Percentiles rank a stretch among this genome's conserved stretches.
phyloP scores from a whole-genome alignment of 129 eudicot genomes.

The Flaveria bidentis region DNA sequence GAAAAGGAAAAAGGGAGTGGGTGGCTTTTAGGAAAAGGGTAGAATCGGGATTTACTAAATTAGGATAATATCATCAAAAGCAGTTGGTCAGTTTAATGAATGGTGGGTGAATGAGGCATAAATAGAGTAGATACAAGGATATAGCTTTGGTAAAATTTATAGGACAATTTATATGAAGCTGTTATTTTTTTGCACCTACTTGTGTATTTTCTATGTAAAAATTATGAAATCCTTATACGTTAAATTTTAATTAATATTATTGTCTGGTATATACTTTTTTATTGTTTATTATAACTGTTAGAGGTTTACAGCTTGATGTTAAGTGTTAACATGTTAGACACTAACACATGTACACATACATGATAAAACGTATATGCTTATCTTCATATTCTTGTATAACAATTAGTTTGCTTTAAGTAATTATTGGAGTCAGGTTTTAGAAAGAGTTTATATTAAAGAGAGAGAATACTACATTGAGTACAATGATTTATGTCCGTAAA shows the following conservation, averaged over 20 bases:
- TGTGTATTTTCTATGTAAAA: conserved; percentile 1
- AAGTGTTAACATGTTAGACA: too few species aligned
- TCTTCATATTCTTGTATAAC: neutral
- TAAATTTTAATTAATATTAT: too few species aligned
- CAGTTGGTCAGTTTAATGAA: conserved; percentile 25
- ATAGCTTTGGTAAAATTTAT: conserved; percentile 29
- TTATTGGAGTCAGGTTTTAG: too few species aligned
- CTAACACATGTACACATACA: too few species aligned
- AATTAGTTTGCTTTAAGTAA: neutral
- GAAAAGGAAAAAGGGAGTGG: neutral
- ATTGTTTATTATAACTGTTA: neutral
- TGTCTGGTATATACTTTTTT: too few species aligned
- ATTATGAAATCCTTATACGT: neutral
- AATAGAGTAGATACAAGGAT: conserved; percentile 30
- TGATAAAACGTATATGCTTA: neutral
- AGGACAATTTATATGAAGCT: conserved; percentile 11
- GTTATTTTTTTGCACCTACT: neutral
- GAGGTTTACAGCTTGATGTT: too few species aligned
- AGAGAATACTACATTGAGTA: neutral
- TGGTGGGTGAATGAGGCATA: conserved; percentile 33
- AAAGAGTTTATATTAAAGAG: neutral
- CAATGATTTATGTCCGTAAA: neutral
- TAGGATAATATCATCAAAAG: conserved; percentile 17
- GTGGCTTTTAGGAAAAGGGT: conserved; percentile 28
- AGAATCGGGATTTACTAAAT: conserved; percentile 24